Base-by-base conservation (phyloP, 352 stramenopile species). In the Blastocystis sp. region DNA sequence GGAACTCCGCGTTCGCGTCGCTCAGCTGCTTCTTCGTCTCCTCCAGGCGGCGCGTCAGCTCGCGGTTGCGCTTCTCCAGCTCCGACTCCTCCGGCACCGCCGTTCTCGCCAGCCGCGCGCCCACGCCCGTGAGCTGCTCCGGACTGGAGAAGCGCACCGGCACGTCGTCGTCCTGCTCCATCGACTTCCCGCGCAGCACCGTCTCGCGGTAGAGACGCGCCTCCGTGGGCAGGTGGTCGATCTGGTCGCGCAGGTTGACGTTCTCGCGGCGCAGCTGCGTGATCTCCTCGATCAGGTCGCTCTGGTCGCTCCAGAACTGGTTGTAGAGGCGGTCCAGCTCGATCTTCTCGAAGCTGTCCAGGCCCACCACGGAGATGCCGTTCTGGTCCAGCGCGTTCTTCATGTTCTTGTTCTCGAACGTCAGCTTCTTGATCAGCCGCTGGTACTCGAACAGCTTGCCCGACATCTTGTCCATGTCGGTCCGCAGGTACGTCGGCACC, bases 211-310 rank as follows among this genome's bases (percentile, higher is more conserved):
- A 67, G 10, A 64, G 38, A 67, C 74, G 74, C 40, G 53, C 74
- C 61, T 84, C 74, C 43, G 70, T 66, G 11, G 70, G 70, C 21
- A 81, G 59, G 43, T 81, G 70, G 28, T 81, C 45, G 70, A 81
- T 62, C 45, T 81, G 70, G 38, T 81, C 48, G 10, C 34, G 70
- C n/a, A 84, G 74, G 11, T 53, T 1, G 5, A 53, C 74, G 45
- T 69, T 84, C 38, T 21, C 9, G 17, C 21, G 5, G 60, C 74
- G 74, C 5, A 84, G 28, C 28, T 64, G 21, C 21, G 56, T 52
- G 52, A 67, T 67, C 74, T 84, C 74, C 17, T 45, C 4, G 3
- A 84, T 28, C 74, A 84, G 38, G 7, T 67, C 74, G 9, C 48
- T 43, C 40, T 19, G 4, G 40, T 84, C 74, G 23, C 45, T 56